phyloP scores from a whole-genome alignment of 2,329 filamentous ascomycete species.

The Pyricularia grisea region DNA sequence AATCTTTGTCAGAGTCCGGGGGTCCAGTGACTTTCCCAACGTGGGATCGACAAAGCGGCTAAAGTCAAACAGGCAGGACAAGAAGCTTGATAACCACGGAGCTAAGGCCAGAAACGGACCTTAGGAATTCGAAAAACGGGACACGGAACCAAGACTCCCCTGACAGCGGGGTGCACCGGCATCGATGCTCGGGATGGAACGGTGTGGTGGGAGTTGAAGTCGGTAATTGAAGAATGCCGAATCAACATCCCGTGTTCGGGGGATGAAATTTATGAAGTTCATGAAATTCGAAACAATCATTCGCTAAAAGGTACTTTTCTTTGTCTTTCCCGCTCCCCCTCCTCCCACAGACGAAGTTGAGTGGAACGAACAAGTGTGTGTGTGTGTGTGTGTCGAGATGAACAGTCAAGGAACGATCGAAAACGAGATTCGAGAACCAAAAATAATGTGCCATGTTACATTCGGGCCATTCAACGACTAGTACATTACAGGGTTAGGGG shows the following conservation, averaged over 20 bases:
- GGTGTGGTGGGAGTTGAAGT: constrained; percentile 1
- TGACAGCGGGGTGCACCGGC: constrained; percentile 1
- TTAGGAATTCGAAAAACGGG: neutral
- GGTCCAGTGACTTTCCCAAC: neutral
- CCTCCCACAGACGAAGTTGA: neutral
- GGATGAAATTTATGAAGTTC: neutral
- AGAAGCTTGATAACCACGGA: neutral
- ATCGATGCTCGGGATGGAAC: constrained; percentile 3
- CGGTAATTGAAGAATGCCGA: neutral
- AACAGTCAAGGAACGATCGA: neutral
- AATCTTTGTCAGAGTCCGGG: neutral
- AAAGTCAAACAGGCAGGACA: neutral
- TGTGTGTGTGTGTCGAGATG: neutral
- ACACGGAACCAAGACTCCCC: neutral
- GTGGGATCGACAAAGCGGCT: neutral
- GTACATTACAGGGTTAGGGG: neutral
- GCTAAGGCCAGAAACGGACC: neutral
- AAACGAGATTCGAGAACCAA: neutral
- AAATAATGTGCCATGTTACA: neutral
- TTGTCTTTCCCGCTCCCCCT: neutral
- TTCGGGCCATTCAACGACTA: neutral
- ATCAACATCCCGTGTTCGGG: neutral
- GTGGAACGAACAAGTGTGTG: neutral
- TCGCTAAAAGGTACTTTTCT: neutral
- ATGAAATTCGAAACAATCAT: neutral